phyloP scores from a whole-genome alignment of 78 protist genomes.

The Pelomyxa schiedti region DNA sequence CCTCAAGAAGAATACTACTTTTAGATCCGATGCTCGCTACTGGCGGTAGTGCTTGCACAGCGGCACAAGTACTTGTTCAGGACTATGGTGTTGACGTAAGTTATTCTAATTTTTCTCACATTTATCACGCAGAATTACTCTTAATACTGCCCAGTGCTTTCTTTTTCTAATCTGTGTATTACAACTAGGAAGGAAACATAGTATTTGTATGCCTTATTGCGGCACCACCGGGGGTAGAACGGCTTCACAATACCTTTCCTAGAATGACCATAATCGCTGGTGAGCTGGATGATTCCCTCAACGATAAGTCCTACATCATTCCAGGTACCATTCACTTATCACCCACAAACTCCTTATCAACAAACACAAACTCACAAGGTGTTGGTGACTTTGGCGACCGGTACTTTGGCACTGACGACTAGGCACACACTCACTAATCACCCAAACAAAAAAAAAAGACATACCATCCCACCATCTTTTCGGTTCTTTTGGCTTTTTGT shows the following conservation, averaged over 20 bases:
- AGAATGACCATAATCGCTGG: conserved; percentile 38
- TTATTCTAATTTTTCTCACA: too few relatives aligned
- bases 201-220: conserved; percentile 53
- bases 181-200: conserved; percentile 47
- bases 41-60: conserved; percentile 48
- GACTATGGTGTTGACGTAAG: conserved; percentile 38
- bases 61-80: conserved; percentile 44
- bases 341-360: too few relatives aligned
- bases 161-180: too few relatives aligned
- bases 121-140: too few relatives aligned
- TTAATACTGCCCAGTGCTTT: too few relatives aligned
- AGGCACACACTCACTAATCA: too few relatives aligned
- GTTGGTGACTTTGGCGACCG: conserved; percentile 55
- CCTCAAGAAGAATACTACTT: conserved; percentile 37
- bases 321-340: too few relatives aligned
- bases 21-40: conserved; percentile 71
- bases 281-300: conserved; percentile 30
- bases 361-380: too few relatives aligned
- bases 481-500: too few relatives aligned
- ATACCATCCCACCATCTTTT: too few relatives aligned
- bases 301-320: conserved; percentile 46
- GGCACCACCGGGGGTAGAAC: conserved; percentile 49
- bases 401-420: conserved; percentile 40
- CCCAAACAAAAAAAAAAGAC: too few relatives aligned
- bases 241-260: conserved; percentile 24